Evolutionary conservation across 106 monocot species (phyloP).

Genomic region (Agapanthus africanus): DNA sequence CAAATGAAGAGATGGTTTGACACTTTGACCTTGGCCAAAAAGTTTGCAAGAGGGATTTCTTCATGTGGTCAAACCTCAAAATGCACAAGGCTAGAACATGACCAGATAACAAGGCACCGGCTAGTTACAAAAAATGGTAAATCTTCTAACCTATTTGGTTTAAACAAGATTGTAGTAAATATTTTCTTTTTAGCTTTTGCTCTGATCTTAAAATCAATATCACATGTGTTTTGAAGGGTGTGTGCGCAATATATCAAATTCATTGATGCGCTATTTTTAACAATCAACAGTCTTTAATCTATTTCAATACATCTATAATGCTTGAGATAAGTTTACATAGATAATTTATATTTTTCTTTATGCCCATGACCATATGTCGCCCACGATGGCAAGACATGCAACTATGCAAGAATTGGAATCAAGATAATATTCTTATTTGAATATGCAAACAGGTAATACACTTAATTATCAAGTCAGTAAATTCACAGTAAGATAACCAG

Average conservation of each 20-base stretch:
- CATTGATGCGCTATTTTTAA: not conserved
- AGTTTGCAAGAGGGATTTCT: no score
- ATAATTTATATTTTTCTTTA: not conserved
- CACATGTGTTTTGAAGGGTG: not conserved
- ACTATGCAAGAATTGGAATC: no score
- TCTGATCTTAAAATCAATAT: not conserved
- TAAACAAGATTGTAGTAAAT: no score
- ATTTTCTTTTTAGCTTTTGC: no score
- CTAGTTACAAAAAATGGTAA: no score
- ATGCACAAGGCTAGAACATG: no score
- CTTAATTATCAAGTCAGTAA: not conserved
- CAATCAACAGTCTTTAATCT: not conserved
- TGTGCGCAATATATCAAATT: not conserved
- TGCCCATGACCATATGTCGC: not conserved
- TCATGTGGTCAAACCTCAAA: no score
- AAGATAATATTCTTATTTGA: not conserved
- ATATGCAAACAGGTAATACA: not conserved
- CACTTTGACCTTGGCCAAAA: no score
- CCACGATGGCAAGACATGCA: not conserved
- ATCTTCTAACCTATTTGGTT: no score
- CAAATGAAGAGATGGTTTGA: no score
- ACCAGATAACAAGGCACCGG: no score
- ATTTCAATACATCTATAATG: not conserved
- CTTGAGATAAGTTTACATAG: not conserved
- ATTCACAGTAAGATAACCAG: not conserved